Evolutionary conservation across 1,284 basidiomycete species (phyloP), one percentile per base, ranked within the genome.

Genomic region (Gymnopus androsaceus): DNA sequence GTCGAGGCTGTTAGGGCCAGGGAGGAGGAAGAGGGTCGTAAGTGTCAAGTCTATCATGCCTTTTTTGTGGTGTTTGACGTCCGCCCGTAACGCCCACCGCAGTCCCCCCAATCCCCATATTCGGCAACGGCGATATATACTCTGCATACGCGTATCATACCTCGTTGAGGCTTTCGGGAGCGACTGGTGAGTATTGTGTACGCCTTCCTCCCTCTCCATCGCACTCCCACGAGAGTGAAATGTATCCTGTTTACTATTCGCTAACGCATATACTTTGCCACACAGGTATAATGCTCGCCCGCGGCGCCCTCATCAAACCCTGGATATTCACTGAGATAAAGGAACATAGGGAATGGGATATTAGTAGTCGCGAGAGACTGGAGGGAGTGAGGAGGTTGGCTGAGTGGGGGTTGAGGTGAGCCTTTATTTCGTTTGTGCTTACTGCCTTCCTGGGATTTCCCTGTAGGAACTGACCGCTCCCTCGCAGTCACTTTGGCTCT

Each of bases 321-420:
- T 95, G 94, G 94, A 88, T 95, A 57, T 98, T 98, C 72, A 98
- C 95, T 1, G 96, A 99, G 72, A 87, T 98, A 68, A 91, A 95
- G 67, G 95, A 98, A 68, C 80, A 78, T 30, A 73, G 92, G 47
- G 94, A 96, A 66, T 98, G 95, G 95, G 95, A 98, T 67, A 98
- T 98, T 66, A 90, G 85, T 60, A 84, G 93, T 11, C 78, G 88
- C 1, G 96, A 98, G 74, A 80, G 96, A n/a, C 75, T 98, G 34
- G 94, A 96, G 51, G 78, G 93, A 37, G 81, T 96, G 56, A 81
- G 89, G 59, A 57, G 92, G 90, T 92, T 85, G 63, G 88, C 88
- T 19, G 92, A 94, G 69, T 93, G 82, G 64, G 92, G 91, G 2
- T 69, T 94, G 53, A 79, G 74, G 79, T 74, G 75, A 69, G 85